Evolutionary conservation across 768 basidiomycete species (phyloP).

Genomic region (Neoboletus magnificus): DNA sequence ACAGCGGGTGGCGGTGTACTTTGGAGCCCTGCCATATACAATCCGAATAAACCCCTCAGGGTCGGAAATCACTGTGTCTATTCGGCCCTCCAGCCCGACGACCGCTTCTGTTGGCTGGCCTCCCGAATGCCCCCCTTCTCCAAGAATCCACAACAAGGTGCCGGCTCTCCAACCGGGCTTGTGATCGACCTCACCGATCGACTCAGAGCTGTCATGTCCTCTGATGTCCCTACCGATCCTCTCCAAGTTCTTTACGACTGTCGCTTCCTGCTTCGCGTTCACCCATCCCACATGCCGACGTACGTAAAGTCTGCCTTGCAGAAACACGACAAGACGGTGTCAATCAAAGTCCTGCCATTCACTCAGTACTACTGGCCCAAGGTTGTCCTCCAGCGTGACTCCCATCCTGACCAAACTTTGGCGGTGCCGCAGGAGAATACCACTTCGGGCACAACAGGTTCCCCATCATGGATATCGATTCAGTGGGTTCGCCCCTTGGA

Average conservation of each 20-base stretch:
- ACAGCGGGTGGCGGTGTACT: slow-evolving; percentile 59
- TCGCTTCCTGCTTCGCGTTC: slow-evolving; percentile 56
- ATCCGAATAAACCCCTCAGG: slow-evolving; percentile 17
- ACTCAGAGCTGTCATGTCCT: slow-evolving; percentile 17
- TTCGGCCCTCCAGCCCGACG: slow-evolving; percentile 12
- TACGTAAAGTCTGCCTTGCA: slow-evolving; percentile 32
- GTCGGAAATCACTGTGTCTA: slow-evolving; percentile 18
- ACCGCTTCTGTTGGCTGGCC: slow-evolving; percentile 56
- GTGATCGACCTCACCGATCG: slow-evolving; percentile 43
- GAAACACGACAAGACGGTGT: slow-evolving; percentile 13
- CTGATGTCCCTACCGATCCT: background rate
- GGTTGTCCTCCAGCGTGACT: slow-evolving; percentile 33
- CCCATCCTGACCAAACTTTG: slow-evolving; percentile 20
- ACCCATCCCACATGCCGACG: slow-evolving; percentile 42
- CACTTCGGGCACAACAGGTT: slow-evolving; percentile 1
- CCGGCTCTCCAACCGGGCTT: slow-evolving; percentile 27
- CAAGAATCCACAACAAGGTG: slow-evolving; percentile 28
- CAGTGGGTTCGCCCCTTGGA: slow-evolving; percentile 42
- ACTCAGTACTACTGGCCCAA: slow-evolving; percentile 49
- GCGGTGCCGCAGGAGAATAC: slow-evolving; percentile 17
- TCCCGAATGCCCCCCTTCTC: slow-evolving; percentile 51
- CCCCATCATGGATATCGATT: slow-evolving; percentile 42
- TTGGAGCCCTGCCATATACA: slow-evolving; percentile 54
- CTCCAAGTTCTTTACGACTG: slow-evolving; percentile 57
- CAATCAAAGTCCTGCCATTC: slow-evolving; percentile 36